A percentile compares a stretch with the other conserved stretches of the same genome.
These are phyloP conservation scores for Fomitopsis pinicola DNA, from an alignment of 1,284 basidiomycete species.

Conservation along the genomic window DNA sequence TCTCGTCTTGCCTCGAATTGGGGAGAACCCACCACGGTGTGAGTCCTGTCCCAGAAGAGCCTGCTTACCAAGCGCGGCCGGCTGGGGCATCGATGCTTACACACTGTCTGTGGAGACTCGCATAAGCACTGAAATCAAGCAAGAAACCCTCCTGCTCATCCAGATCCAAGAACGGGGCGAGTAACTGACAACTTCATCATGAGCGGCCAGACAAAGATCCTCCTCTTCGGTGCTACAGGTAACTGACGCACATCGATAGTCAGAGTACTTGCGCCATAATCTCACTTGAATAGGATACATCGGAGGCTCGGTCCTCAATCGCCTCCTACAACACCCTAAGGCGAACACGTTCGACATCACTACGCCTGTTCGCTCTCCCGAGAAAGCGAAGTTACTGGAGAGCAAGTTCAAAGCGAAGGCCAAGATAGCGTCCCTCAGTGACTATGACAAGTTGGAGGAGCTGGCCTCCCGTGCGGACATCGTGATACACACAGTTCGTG, in stretches of 20 bases:
- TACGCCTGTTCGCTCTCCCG: conserved; percentile 35
- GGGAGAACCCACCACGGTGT: too few species aligned
- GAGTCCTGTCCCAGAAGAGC: too few species aligned
- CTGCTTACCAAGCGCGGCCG: too few species aligned
- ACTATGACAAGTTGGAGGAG: conserved; percentile 25
- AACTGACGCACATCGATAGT: not conserved
- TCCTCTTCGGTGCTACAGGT: conserved; percentile 2
- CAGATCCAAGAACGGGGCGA: too few species aligned
- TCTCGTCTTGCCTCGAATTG: too few species aligned
- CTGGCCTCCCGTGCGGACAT: conserved; percentile 40
- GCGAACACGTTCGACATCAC: conserved; percentile 36
- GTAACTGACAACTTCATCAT: not conserved
- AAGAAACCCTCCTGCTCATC: too few species aligned
- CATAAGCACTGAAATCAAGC: too few species aligned
- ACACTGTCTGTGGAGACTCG: too few species aligned
- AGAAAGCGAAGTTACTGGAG: conserved; percentile 32
- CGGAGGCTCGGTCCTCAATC: conserved; percentile 44
- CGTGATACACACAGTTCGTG: conserved; percentile 35
- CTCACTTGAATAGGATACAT: conserved; percentile 40
- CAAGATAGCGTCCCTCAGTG: conserved; percentile 28
- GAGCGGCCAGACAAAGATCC: not conserved
- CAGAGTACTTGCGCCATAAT: not conserved
- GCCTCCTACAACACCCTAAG: conserved; percentile 38
- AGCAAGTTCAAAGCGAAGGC: conserved; percentile 23
- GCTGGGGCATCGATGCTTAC: too few species aligned